Conservation (phyloP, 148 eudicot genomes). For the Polygonum maritimum region DNA sequence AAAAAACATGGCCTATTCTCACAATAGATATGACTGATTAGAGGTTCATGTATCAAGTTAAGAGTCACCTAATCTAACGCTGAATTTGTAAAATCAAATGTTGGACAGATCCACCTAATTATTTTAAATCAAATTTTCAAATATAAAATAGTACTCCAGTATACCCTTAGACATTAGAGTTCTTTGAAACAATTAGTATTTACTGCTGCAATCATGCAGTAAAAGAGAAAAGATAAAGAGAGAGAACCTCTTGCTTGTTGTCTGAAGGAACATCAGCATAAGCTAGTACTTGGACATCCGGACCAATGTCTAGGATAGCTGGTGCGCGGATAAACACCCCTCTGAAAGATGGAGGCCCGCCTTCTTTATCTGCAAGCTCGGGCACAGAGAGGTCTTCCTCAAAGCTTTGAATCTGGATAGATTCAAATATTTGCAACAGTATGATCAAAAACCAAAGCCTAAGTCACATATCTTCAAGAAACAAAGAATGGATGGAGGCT, state of each 20-base stretch:
- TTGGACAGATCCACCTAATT: not conserved
- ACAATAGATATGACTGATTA: not conserved
- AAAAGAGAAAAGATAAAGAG: slow-evolving; percentile 10
- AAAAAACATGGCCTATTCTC: not conserved
- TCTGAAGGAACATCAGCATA: slow-evolving; percentile 46
- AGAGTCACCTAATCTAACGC: not conserved
- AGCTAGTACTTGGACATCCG: slow-evolving; percentile 83
- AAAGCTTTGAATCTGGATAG: slow-evolving; percentile 76
- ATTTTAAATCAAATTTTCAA: not conserved
- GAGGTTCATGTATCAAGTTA: not conserved
- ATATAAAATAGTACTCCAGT: not conserved
- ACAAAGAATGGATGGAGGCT: not conserved
- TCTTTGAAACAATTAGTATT: not conserved
- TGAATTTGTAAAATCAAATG: not conserved
- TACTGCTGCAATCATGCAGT: not conserved
- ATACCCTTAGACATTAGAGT: not conserved
- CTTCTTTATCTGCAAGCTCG: slow-evolving; percentile 63
- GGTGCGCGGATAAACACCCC: slow-evolving; percentile 95
- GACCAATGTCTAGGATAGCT: slow-evolving; percentile 82
- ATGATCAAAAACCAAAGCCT: not conserved
- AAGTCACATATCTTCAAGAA: not conserved
- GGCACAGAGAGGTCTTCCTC: slow-evolving; percentile 83
- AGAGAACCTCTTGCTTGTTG: slow-evolving; percentile 49
- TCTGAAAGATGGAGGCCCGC: slow-evolving; percentile 73
- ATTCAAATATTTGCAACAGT: not conserved